A percentile compares a stretch with the other conserved stretches of the same genome.
Conservation (phyloP, 352 stramenopile genomes). For the Phytophthora lateralis region DNA sequence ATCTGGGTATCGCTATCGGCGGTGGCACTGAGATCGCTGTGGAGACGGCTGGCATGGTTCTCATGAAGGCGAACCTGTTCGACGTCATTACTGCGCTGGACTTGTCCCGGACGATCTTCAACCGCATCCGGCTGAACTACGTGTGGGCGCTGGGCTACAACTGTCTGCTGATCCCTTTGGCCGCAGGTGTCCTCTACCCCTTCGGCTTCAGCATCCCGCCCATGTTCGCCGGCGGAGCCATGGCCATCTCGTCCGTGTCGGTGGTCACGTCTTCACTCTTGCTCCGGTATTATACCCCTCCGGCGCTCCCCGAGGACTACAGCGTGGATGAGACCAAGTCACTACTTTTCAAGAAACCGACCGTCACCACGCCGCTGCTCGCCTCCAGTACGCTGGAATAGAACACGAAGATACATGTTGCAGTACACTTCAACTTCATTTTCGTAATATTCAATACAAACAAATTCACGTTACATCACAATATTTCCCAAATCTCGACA, state of each 20-base stretch:
- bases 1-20: constrained; percentile 97
- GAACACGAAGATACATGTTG: constrained; percentile 17
- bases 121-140: constrained; percentile 97
- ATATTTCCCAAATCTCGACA: constrained; percentile 5
- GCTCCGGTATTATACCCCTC: constrained; percentile 91
- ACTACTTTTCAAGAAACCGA: constrained; percentile 84
- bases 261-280: constrained; percentile 96
- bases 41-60: constrained; percentile 96
- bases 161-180: constrained; percentile 95
- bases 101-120: constrained; percentile 96
- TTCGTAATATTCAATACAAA: constrained; percentile 17
- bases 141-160: constrained; percentile 99
- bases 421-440: constrained; percentile 26
- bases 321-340: constrained; percentile 74
- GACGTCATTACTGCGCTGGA: constrained; percentile 98
- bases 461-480: constrained; percentile 12
- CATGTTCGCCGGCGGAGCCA: constrained; percentile 95
- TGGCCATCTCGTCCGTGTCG: constrained; percentile 97
- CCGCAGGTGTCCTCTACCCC: constrained; percentile 96
- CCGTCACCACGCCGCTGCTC: constrained; percentile 69
- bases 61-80: constrained; percentile 89
- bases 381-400: constrained; percentile 71
- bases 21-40: constrained; percentile 97
- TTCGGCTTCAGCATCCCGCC: constrained; percentile 94
- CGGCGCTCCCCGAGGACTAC: constrained; percentile 63